A percentile compares a stretch with the other conserved stretches of the same genome.
These are phyloP conservation scores for Jackrogersella minutella DNA, from an alignment of 495 filamentous ascomycete genomes.

Conservation along the genomic window DNA sequence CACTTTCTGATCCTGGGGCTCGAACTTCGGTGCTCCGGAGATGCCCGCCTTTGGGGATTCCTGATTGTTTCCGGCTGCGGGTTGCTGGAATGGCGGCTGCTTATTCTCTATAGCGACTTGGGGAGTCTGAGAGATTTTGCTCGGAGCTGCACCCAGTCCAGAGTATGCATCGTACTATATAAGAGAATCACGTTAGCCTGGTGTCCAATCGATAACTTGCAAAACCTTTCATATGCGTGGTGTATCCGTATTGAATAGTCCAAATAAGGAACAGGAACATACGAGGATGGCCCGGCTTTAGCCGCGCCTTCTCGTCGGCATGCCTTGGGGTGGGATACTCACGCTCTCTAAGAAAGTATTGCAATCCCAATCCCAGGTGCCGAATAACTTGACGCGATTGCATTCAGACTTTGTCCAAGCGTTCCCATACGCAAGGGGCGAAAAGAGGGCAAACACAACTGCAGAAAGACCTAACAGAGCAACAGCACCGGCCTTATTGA, in stretches of 20 bases:
- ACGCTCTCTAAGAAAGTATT: constrained; percentile 88
- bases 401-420: constrained; percentile 90
- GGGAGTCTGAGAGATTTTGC: constrained; percentile 46
- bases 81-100: constrained; percentile 36
- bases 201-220: constrained; percentile 6
- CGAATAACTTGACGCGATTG: constrained; percentile 83
- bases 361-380: constrained; percentile 96
- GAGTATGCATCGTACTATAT: constrained; percentile 55
- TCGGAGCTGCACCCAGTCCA: constrained; percentile 40
- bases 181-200: constrained; percentile 34
- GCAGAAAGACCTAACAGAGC: constrained; percentile 75
- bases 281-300: constrained; percentile 22
- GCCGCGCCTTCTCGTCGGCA: constrained; percentile 46
- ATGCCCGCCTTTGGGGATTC: constrained; percentile 45
- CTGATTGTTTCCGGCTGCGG: constrained; percentile 29
- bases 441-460: constrained; percentile 81
- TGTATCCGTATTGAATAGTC: constrained; percentile 17
- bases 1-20: constrained; percentile 59
- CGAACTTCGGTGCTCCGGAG: constrained; percentile 53
- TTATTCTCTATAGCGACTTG: constrained; percentile 39
- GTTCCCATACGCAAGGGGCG: constrained; percentile 92
- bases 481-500: constrained; percentile 75
- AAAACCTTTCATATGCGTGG: constrained; percentile 1
- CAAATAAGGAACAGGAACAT: constrained; percentile 12
- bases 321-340: constrained; percentile 60